Base-by-base conservation (phyloP, 2,329 filamentous ascomycete species). In the Phyllachora maydis region DNA sequence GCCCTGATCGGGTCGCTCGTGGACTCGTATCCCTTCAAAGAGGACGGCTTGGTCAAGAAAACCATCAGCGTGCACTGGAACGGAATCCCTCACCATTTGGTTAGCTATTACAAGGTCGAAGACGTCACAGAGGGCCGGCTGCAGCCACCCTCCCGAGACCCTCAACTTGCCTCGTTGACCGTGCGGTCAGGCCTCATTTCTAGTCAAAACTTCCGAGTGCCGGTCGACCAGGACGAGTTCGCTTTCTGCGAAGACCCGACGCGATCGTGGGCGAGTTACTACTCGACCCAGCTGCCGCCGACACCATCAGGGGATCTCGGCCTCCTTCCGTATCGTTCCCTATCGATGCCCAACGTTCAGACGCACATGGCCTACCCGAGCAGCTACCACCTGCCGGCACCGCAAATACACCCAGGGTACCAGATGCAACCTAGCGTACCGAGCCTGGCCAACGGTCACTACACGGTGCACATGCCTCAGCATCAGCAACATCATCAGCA, bases 21-120 rank as follows among this genome's bases (percentile, higher is more conserved):
- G n/a, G 82, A 91, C 46, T 82, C 75, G 1, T 92, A 92, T 37
- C 67, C 70, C 16, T 92, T 92, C 59, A 88, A 88, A 39, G 56
- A 68, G 9, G 64, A 68, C 2, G 82, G 83, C 0, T 50, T 93
- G 19, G 65, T 92, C 31, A 93, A 93, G 59, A 92, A 92, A 55
- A 92, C 82, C 0, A 82, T 92, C 46, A 85, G 74, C 35, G 66
- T 92, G 18, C 68, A 63, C 3, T 68, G 74, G 23, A 60, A 72
- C 14, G 74, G 74, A 3, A 63, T 82, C 3, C 70, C 68, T 3
- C 82, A 91, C 38, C 82, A 91, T 38, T 52, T 93, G 24, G 81
- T 92, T 19, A 83, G 75, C 10, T 93, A 93, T 43, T 92, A 92
- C 51, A 78, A 56, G 20, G 59, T 85, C 8, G 67, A 78, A 5